Percentiles rank a stretch among this genome's conserved stretches.
Conservation (phyloP, 306 rosid genomes). For the Rubus parviflorus region DNA sequence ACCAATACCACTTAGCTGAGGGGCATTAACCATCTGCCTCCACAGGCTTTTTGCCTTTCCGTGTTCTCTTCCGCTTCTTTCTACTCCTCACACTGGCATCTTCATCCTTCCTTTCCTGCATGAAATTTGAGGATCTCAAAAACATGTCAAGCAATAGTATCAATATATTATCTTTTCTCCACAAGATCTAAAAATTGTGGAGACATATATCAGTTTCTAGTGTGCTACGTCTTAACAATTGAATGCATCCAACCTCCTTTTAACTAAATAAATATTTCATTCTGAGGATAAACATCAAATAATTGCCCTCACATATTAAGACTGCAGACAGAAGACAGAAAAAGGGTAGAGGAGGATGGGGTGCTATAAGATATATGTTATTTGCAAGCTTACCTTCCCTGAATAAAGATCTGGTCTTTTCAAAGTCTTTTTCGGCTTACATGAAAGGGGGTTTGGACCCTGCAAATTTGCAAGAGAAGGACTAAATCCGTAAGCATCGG, state of each 20-base stretch:
- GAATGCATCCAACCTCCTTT: background rate
- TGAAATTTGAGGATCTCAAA: background rate
- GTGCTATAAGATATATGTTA: background rate
- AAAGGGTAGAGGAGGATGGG: background rate
- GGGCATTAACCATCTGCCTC: background rate
- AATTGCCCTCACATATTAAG: background rate
- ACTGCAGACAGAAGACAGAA: background rate
- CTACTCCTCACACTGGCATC: conserved; percentile 15
- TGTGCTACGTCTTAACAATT: background rate
- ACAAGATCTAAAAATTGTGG: background rate
- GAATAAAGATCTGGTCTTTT: conserved; percentile 36
- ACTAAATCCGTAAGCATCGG: conserved; percentile 1
- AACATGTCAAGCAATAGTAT: conserved; percentile 10
- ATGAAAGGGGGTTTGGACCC: conserved; percentile 90
- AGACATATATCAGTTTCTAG: too few relatives aligned
- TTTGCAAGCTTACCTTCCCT: conserved; percentile 43
- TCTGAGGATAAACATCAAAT: too few relatives aligned
- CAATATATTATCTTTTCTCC: too few relatives aligned
- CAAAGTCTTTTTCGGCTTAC: conserved; percentile 62
- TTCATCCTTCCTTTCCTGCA: conserved; percentile 32
- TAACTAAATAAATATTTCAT: too few relatives aligned
- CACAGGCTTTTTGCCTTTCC: conserved; percentile 5
- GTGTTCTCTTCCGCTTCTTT: conserved; percentile 39
- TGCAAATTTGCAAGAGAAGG: conserved; percentile 27
- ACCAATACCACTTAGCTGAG: background rate